Evolutionary conservation across 1,284 basidiomycete genomes (phyloP).

Genomic region (Dichomitus squalens): DNA sequence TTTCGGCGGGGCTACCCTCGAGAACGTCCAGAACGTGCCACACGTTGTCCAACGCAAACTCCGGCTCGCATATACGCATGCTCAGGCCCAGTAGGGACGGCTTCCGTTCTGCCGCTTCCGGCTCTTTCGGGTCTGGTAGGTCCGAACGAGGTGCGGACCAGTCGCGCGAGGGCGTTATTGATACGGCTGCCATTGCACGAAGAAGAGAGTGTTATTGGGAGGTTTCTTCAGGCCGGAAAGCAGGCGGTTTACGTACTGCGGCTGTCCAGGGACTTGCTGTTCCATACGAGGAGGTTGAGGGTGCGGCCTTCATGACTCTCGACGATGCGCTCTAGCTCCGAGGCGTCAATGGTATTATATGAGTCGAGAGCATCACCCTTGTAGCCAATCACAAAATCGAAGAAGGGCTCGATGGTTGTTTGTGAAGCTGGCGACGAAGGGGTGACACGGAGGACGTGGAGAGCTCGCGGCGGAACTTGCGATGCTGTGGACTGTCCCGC

Average conservation of each 20-base stretch:
- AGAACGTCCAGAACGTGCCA: slow-evolving; percentile 98
- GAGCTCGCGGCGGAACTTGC: slow-evolving; percentile 63
- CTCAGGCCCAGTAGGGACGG: slow-evolving; percentile 90
- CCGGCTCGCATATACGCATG: slow-evolving; percentile 89
- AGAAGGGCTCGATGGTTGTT: slow-evolving; percentile 92
- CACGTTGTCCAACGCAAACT: slow-evolving; percentile 87
- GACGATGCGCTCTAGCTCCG: slow-evolving; percentile 78
- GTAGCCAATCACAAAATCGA: slow-evolving; percentile 95
- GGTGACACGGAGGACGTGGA: slow-evolving; percentile 87
- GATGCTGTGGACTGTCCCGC: slow-evolving; percentile 70
- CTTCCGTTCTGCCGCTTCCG: slow-evolving; percentile 43
- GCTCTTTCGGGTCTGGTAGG: slow-evolving; percentile 40
- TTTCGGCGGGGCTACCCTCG: slow-evolving; percentile 95
- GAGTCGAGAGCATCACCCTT: slow-evolving; percentile 65
- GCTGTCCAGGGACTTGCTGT: slow-evolving; percentile 82
- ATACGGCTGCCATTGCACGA: slow-evolving; percentile 62
- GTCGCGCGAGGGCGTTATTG: slow-evolving; percentile 80
- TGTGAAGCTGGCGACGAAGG: slow-evolving; percentile 85
- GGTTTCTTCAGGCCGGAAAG: no score
- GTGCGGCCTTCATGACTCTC: slow-evolving; percentile 85
- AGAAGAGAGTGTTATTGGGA: no score
- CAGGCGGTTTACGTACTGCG: slow-evolving; percentile 64
- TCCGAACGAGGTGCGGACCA: slow-evolving; percentile 65
- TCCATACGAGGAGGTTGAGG: slow-evolving; percentile 88
- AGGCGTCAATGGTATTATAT: slow-evolving; percentile 66